Evolutionary conservation across 352 stramenopile species (phyloP), one percentile per base, ranked within the genome.

Genomic region (Pythium folliculosum): DNA sequence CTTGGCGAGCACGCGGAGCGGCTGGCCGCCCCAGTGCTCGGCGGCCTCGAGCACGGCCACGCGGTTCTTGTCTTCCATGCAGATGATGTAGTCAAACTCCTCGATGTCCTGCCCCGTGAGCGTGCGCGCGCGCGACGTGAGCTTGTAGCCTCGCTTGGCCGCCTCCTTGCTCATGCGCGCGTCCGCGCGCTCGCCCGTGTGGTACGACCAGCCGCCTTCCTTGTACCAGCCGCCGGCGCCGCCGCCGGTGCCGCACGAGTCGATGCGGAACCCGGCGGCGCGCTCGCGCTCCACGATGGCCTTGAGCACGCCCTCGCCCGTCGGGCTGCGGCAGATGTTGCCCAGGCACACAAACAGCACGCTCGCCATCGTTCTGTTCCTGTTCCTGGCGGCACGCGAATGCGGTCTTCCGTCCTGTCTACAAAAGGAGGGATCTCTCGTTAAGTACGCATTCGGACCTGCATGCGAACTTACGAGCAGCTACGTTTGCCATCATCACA

Each of bases 331-430:
- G 75, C 89, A 96, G 60, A 97, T 96, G 53, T 97, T 97, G 47
- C 90, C 90, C 43, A 97, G 76, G 65, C 90, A 97, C 57, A 97
- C 88, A 58, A 97, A 97, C 66, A 96, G 52, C 59, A 97, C 88
- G 53, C 78, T 84, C 67, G 75, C 69, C 80, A 88, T 89, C 1
- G 37, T 47, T 23, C 37, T 8, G 23, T 40, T 32, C 6, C 21
- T 52, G 5, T 2, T 51, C 21, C 32, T 51, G 2, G 49, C n/a
- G 1, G 44, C 5, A 19, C 17, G 17, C 40, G 9, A 47, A 19
- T 48, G 17, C 3, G 19, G 19, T 27, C 43, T 35, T 19, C 22
- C 22, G 53, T 27, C 44, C 44, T 50, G 44, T 50, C 44, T 50
- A 50, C 22, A 27, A 9, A 35, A 7, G 40, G 6, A 21, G 16